Conservation (phyloP, 805 yeast genomes). For the Myxozyma neglecta region DNA sequence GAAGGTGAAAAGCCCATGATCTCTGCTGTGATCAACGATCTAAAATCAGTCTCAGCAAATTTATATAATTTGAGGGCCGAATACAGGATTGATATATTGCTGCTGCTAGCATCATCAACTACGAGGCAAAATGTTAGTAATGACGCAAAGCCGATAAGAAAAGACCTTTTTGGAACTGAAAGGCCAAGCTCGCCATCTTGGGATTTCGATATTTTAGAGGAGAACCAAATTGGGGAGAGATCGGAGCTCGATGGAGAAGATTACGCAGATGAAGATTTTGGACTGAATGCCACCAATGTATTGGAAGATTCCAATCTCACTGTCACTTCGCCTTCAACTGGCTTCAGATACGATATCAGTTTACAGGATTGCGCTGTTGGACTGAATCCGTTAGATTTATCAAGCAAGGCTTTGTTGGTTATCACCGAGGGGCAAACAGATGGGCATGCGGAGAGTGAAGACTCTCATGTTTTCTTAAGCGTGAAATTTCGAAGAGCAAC, state of each 20-base stretch:
- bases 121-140: neutral
- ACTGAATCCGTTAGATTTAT: constrained; percentile 60
- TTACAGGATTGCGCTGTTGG: constrained; percentile 60
- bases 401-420: constrained; percentile 54
- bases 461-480: constrained; percentile 39
- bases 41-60: constrained; percentile 45
- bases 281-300: constrained; percentile 15
- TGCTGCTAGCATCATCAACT: constrained; percentile 41
- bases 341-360: constrained; percentile 32
- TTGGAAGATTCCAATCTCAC: constrained; percentile 30
- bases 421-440: constrained; percentile 58
- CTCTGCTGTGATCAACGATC: constrained; percentile 43
- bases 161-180: constrained; percentile 8
- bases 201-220: constrained; percentile 23
- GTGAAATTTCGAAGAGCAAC: constrained; percentile 52
- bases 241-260: constrained; percentile 22
- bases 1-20: constrained; percentile 44
- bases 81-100: constrained; percentile 62
- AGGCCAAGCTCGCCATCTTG: constrained; percentile 15
- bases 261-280: constrained; percentile 21
- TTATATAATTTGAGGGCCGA: constrained; percentile 53
- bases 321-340: constrained; percentile 4
- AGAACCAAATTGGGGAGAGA: constrained; percentile 18
- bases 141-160: neutral
- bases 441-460: constrained; percentile 42